Evolutionary conservation across 495 filamentous ascomycete genomes (phyloP).

Genomic region (Hypoxylon trugodes): DNA sequence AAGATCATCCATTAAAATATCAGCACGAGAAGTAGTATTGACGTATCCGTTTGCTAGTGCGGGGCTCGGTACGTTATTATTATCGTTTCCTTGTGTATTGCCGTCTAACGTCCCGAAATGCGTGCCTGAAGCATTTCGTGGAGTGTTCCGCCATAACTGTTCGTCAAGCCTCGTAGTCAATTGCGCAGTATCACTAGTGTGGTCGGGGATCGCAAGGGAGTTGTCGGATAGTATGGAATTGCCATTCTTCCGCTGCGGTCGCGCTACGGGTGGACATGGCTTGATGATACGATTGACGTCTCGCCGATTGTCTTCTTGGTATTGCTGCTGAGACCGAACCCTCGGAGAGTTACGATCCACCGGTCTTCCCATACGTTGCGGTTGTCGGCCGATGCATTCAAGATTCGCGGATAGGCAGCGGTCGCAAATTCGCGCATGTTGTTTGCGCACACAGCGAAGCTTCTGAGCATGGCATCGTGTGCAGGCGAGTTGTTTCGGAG

Average conservation of each 20-base stretch:
- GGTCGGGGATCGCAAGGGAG: background rate
- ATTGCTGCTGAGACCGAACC: background rate
- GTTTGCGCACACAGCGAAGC: background rate
- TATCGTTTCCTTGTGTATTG: background rate
- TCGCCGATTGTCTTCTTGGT: background rate
- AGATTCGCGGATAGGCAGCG: background rate
- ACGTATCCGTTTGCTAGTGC: background rate
- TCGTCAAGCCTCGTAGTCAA: background rate
- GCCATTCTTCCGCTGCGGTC: background rate
- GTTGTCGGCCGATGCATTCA: background rate
- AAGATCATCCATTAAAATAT: background rate
- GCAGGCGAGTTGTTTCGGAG: background rate
- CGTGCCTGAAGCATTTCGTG: background rate
- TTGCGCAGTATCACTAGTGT: background rate
- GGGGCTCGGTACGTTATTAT: background rate
- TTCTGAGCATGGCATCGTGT: background rate
- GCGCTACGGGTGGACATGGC: background rate
- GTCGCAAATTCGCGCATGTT: background rate
- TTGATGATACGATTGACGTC: background rate
- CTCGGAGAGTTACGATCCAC: background rate
- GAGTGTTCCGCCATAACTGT: background rate
- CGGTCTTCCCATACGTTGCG: conserved; percentile 1
- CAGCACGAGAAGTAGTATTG: background rate
- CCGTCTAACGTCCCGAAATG: background rate
- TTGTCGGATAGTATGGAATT: background rate